Percentiles rank a stretch among this genome's conserved stretches.
phyloP scores from a whole-genome alignment of 2,329 filamentous ascomycete species.

The Aspergillus sp. region DNA sequence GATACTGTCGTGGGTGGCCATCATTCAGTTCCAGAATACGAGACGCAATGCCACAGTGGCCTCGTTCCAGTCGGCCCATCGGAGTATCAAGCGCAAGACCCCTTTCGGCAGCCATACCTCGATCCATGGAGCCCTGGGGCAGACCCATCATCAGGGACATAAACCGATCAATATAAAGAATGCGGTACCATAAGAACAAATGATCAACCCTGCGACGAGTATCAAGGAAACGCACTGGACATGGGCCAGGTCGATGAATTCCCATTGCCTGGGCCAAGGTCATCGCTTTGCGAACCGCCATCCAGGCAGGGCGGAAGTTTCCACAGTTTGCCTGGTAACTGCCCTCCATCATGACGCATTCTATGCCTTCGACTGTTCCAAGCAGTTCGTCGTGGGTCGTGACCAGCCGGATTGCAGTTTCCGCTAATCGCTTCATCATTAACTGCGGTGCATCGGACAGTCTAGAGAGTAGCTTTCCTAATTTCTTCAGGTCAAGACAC shows the following conservation, averaged over 20 bases:
- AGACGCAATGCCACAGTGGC: conserved; percentile 45
- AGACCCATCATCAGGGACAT: conserved; percentile 45
- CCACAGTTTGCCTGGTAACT: conserved; percentile 40
- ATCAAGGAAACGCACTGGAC: conserved; percentile 4
- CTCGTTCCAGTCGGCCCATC: conserved; percentile 47
- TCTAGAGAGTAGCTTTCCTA: conserved; percentile 7
- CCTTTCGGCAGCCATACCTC: conserved; percentile 48
- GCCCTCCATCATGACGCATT: conserved; percentile 45
- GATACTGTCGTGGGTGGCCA: conserved; percentile 35
- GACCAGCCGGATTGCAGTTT: conserved; percentile 31
- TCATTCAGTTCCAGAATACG: conserved; percentile 19
- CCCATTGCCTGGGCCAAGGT: conserved; percentile 44
- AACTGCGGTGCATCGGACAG: conserved; percentile 19
- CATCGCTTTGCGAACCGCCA: conserved; percentile 40
- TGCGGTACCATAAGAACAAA: conserved; percentile 38
- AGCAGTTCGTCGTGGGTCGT: conserved; percentile 42
- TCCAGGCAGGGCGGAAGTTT: conserved; percentile 43
- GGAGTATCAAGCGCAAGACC: conserved; percentile 37
- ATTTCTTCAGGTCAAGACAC: conserved; percentile 38
- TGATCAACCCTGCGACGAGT: background rate
- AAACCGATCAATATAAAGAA: conserved; percentile 39
- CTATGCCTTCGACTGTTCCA: conserved; percentile 41
- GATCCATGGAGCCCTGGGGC: conserved; percentile 28
- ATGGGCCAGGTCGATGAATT: conserved; percentile 35
- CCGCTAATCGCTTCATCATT: conserved; percentile 31